Conservation (phyloP, 1,284 basidiomycete genomes). For the Leccinum pachyderme region DNA sequence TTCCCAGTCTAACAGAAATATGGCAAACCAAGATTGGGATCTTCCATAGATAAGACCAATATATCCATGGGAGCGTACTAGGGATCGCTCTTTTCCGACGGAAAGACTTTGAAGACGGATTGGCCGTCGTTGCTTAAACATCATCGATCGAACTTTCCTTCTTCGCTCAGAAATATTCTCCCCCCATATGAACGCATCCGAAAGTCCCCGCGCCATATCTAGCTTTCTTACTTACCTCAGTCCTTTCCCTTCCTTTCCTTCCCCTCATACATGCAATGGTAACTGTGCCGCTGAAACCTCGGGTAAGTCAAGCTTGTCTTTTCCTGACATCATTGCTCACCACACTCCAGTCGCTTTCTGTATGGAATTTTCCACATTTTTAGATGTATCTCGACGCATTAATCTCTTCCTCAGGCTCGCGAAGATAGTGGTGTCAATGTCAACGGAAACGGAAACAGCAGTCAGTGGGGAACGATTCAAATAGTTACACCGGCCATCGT, state of each 20-base stretch:
- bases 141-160: slow-evolving; percentile 12
- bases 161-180: slow-evolving; percentile 15
- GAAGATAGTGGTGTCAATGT: not conserved
- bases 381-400: not conserved
- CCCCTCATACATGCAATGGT: slow-evolving; percentile 22
- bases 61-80: not conserved
- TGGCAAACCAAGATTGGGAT: not conserved
- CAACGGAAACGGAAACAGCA: not conserved
- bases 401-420: slow-evolving; percentile 15
- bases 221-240: not conserved
- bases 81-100: not conserved
- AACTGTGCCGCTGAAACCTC: slow-evolving; percentile 7
- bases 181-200: slow-evolving; percentile 13
- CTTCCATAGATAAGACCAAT: not conserved
- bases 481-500: slow-evolving; percentile 35
- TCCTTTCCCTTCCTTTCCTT: not conserved
- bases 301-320: slow-evolving; percentile 7
- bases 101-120: not conserved
- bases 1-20: not conserved
- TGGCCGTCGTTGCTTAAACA: slow-evolving; percentile 3
- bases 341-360: slow-evolving; percentile 17
- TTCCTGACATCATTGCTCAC: not conserved
- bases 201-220: slow-evolving; percentile 18
- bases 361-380: slow-evolving; percentile 7
- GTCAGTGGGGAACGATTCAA: slow-evolving; percentile 33